Evolutionary conservation across 495 filamentous ascomycete species (phyloP).

Genomic region (Rhizodiscina lignyota): DNA sequence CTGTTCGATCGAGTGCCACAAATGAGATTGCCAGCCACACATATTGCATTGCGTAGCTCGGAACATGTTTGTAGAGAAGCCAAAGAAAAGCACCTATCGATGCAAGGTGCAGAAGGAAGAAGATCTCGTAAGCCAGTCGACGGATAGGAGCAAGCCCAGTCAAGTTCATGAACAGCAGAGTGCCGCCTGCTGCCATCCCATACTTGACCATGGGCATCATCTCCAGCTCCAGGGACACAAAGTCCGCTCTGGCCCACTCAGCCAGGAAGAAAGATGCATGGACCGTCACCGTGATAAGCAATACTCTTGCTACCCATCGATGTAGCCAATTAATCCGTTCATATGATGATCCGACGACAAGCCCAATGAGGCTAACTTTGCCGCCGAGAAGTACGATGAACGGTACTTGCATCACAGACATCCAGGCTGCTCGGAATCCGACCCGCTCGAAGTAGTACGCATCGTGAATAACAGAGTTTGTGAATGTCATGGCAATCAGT

Average conservation of each 20-base stretch:
- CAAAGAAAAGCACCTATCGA: conserved; percentile 50
- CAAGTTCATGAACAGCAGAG: conserved; percentile 55
- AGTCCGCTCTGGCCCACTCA: conserved; percentile 48
- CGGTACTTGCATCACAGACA: conserved; percentile 68
- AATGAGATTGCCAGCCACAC: no score
- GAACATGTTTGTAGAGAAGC: conserved; percentile 49
- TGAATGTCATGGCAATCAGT: no score
- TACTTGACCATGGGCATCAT: conserved; percentile 47
- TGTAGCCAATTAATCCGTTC: conserved; percentile 75
- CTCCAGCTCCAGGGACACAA: conserved; percentile 40
- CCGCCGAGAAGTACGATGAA: conserved; percentile 61
- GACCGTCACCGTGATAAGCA: conserved; percentile 58
- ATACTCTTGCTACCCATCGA: conserved; percentile 57
- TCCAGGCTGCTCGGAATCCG: conserved; percentile 58
- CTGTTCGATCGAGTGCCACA: no score
- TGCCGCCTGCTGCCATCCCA: conserved; percentile 59
- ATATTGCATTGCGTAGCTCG: conserved; percentile 31
- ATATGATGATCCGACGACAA: conserved; percentile 51
- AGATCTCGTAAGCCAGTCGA: conserved; percentile 57
- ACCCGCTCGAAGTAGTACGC: no score
- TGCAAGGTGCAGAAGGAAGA: conserved; percentile 63
- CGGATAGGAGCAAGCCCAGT: conserved; percentile 49
- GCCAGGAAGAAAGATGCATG: conserved; percentile 59
- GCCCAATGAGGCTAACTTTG: conserved; percentile 59
- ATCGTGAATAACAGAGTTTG: no score